Base-by-base conservation (phyloP, 306 rosid species). In the Vigna unguiculata region DNA sequence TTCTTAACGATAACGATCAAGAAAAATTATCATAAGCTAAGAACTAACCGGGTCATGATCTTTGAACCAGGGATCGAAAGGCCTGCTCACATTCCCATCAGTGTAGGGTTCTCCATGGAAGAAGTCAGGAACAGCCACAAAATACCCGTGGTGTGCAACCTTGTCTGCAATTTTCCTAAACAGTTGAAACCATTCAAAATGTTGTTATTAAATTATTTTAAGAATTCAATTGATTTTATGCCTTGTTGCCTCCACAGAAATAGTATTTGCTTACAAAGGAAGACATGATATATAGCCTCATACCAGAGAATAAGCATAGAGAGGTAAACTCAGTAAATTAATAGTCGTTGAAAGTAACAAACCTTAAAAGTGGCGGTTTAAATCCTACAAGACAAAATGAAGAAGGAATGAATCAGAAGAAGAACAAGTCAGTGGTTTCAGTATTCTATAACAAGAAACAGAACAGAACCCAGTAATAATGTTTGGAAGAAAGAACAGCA, bases 81-180 rank as follows among this genome's bases (percentile, higher is more conserved):
- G 88, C 76, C 94, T 85, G 43, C 53, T 43, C 41, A 71, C 24
- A 40, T 76, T 66, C 6, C 81, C 74, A 9, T 74, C 66, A 16
- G 15, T 79, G 75, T 2, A 89, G 58, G 95, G 95, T 20, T 91
- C 95, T 5, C 90, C 91, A 45, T 87, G 38, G 0, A 90, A 77
- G 81, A 90, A 87, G 66, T 93, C 94, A 38, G 98, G 90, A 72
- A 80, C 89, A 54, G 68, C 89, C 19, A 84, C 91, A 77, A 67
- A 79, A 83, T 84, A 93, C 24, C 95, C 90, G 17, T 93, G 89
- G 53, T 84, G 78, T 75, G 90, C 91, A 82, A 85, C 72, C 81
- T 87, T 89, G 84, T 91, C 93, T 2, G 95, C 98, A 8, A 93
- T 78, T 75, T 89, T 82, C 88, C 98, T 93, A n/a, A n/a, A n/a